A percentile compares a stretch with the other conserved stretches of the same genome.
Conservation (phyloP, 1,284 basidiomycete species). For the Cutaneotrichosporon dermatis region DNA sequence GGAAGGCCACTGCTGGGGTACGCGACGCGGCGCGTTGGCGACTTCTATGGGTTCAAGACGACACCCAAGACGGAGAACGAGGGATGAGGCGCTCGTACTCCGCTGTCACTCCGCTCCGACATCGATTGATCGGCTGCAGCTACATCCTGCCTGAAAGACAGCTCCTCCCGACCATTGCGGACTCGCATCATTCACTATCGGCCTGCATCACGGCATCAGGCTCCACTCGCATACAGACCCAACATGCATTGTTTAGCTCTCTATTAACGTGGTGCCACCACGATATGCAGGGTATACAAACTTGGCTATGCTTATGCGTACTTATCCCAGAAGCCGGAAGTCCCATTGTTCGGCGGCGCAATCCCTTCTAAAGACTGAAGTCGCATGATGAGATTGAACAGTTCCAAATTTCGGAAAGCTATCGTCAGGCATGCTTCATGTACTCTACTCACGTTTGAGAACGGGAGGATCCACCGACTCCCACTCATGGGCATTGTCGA, state of each 20-base stretch:
- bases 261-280: too few relatives aligned
- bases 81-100: neutral
- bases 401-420: constrained; percentile 74
- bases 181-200: too few relatives aligned
- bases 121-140: too few relatives aligned
- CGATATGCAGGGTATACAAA: neutral
- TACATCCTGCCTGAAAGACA: too few relatives aligned
- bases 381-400: constrained; percentile 75
- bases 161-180: too few relatives aligned
- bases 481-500: constrained; percentile 3
- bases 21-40: constrained; percentile 19
- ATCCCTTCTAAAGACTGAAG: constrained; percentile 62
- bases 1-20: constrained; percentile 16
- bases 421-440: neutral
- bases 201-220: neutral
- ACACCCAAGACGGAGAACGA: neutral
- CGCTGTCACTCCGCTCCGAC: neutral
- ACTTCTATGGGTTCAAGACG: constrained; percentile 19
- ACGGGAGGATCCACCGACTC: constrained; percentile 59
- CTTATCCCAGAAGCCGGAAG: constrained; percentile 9
- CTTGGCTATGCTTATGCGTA: constrained; percentile 2
- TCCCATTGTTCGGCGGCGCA: constrained; percentile 54
- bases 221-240: neutral
- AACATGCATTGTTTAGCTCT: too few relatives aligned
- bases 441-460: constrained; percentile 53